phyloP scores from a whole-genome alignment of 139 green algal species.

The Picochlorum sp. region DNA sequence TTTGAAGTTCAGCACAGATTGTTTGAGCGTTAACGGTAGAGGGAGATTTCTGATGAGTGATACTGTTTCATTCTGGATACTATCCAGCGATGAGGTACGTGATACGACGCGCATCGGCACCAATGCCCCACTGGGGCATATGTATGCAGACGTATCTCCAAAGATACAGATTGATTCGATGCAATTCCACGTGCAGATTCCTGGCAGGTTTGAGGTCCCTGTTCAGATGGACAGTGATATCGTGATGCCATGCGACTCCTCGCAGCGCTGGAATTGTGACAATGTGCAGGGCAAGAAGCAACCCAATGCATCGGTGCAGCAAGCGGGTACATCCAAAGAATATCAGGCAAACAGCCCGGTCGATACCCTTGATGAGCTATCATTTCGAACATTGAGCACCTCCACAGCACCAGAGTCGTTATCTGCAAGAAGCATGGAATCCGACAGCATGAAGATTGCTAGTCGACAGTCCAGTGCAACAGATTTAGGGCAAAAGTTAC shows the following conservation, averaged over 20 bases:
- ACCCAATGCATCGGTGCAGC: no score
- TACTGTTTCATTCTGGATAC: neutral
- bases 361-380: neutral
- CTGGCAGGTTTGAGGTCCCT: constrained; percentile 10
- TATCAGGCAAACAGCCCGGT: no score
- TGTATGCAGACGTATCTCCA: neutral
- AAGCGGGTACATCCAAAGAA: no score
- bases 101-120: no score
- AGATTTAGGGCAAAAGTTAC: neutral
- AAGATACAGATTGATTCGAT: neutral
- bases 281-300: neutral
- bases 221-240: constrained; percentile 1
- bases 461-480: constrained; percentile 2
- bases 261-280: neutral
- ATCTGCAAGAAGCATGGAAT: neutral
- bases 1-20: no score
- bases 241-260: neutral
- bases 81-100: neutral
- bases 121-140: no score
- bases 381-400: neutral
- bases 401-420: neutral
- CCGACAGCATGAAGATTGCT: neutral
- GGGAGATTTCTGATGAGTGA: neutral
- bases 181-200: constrained; percentile 2
- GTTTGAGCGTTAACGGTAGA: neutral